Evolutionary conservation across 768 basidiomycete genomes (phyloP).

Genomic region (Termitomyces sp.): DNA sequence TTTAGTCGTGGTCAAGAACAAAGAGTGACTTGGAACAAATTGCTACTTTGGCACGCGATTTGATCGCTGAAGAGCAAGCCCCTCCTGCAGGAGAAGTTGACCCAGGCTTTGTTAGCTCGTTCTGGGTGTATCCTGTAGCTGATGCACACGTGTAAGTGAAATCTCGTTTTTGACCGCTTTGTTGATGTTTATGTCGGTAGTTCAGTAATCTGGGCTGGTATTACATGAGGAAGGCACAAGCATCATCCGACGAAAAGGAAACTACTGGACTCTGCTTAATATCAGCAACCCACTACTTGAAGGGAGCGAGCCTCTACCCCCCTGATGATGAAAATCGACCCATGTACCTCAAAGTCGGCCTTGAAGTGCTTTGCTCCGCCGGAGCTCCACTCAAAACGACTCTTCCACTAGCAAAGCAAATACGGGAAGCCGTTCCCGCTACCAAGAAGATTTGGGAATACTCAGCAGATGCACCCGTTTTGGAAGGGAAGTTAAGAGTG

Average conservation of each 20-base stretch:
- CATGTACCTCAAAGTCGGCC: slow-evolving; percentile 23
- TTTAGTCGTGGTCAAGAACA: slow-evolving; percentile 9
- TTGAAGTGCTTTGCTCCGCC: slow-evolving; percentile 25
- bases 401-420: slow-evolving; percentile 17
- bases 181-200: not conserved
- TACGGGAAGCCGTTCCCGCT: slow-evolving; percentile 16
- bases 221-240: slow-evolving; percentile 16
- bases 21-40: slow-evolving; percentile 24
- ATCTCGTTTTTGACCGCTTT: not conserved
- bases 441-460: slow-evolving; percentile 18
- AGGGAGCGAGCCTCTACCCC: slow-evolving; percentile 24
- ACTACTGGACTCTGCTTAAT: slow-evolving; percentile 16
- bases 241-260: not conserved
- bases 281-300: slow-evolving; percentile 23
- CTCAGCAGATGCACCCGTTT: not conserved
- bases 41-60: slow-evolving; percentile 22
- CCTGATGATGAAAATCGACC: slow-evolving; percentile 32
- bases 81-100: slow-evolving; percentile 12
- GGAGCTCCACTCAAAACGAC: slow-evolving; percentile 20
- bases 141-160: slow-evolving; percentile 29
- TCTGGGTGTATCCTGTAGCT: slow-evolving; percentile 30
- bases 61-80: slow-evolving; percentile 24
- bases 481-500: not conserved
- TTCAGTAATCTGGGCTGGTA: slow-evolving; percentile 24
- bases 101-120: slow-evolving; percentile 27